Conservation (phyloP, 2,329 filamentous ascomycete genomes). For the Trichoderma lentiforme region DNA sequence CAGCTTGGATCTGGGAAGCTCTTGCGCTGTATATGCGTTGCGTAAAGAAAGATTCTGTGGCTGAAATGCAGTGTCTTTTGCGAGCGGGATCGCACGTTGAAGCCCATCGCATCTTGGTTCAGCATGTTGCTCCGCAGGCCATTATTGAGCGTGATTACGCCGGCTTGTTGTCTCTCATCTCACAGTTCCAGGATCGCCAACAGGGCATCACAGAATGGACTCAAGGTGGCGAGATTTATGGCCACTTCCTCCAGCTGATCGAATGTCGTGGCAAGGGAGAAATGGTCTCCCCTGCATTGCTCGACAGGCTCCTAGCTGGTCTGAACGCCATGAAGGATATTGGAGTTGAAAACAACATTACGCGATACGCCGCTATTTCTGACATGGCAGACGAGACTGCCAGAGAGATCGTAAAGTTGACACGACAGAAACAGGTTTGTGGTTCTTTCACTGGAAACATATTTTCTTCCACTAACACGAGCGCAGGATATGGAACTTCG, state of each 20-base stretch:
- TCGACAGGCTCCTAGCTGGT: constrained; percentile 56
- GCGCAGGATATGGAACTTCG: constrained; percentile 36
- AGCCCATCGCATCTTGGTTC: constrained; percentile 79
- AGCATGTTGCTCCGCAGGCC: constrained; percentile 74
- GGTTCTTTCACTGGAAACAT: not conserved
- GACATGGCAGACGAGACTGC: constrained; percentile 78
- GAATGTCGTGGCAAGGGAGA: constrained; percentile 42
- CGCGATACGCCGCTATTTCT: constrained; percentile 64
- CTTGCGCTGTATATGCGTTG: constrained; percentile 79
- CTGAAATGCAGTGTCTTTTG: constrained; percentile 77
- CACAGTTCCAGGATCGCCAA: constrained; percentile 64
- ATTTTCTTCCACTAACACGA: constrained; percentile 9
- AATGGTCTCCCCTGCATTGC: constrained; percentile 40
- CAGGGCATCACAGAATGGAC: constrained; percentile 69
- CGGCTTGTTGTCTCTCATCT: constrained; percentile 64
- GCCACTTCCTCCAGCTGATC: constrained; percentile 55
- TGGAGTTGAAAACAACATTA: constrained; percentile 47
- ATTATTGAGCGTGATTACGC: constrained; percentile 80
- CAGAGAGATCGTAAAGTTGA: constrained; percentile 55
- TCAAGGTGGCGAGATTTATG: constrained; percentile 76
- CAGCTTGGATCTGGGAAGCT: constrained; percentile 80
- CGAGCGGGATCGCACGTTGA: constrained; percentile 72
- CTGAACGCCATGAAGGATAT: constrained; percentile 53
- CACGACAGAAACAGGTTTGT: constrained; percentile 57
- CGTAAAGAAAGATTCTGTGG: constrained; percentile 62